A percentile compares a stretch with the other conserved stretches of the same genome.
These are phyloP conservation scores for Fusarium redolens DNA, from an alignment of 2,329 filamentous ascomycete genomes.

Conservation along the genomic window DNA sequence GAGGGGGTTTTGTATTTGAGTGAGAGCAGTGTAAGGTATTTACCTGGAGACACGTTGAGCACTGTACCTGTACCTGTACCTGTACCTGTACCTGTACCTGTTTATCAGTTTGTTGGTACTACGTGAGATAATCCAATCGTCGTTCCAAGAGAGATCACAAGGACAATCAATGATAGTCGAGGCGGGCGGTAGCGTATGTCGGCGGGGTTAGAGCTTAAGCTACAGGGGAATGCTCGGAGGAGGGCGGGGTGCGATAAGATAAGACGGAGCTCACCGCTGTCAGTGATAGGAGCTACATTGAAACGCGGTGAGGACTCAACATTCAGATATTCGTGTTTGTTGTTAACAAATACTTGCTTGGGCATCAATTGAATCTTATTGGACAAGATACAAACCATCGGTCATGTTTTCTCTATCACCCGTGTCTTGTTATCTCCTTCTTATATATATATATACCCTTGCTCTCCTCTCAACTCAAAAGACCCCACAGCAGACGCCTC, in stretches of 20 bases:
- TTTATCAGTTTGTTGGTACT: slow-evolving; percentile 32
- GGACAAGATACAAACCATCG: neutral
- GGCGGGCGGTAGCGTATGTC: slow-evolving; percentile 15
- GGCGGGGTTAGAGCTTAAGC: slow-evolving; percentile 37
- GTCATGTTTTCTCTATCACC: slow-evolving; percentile 3
- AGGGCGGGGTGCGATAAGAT: slow-evolving; percentile 46
- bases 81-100: neutral
- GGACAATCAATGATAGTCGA: slow-evolving; percentile 7
- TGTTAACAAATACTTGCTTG: slow-evolving; percentile 7
- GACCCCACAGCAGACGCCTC: slow-evolving; percentile 18
- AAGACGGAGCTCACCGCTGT: slow-evolving; percentile 46
- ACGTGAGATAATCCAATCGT: slow-evolving; percentile 23
- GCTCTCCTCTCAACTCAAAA: neutral
- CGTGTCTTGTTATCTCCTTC: slow-evolving; percentile 16
- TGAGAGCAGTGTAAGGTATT: slow-evolving; percentile 9
- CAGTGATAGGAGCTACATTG: slow-evolving; percentile 9
- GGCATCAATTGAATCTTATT: slow-evolving; percentile 20
- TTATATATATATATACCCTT: neutral
- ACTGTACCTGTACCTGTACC: neutral
- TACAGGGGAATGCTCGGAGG: slow-evolving; percentile 33
- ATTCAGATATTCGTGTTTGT: neutral
- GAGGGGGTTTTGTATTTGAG: slow-evolving; percentile 33
- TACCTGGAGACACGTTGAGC: slow-evolving; percentile 18
- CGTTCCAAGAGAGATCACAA: slow-evolving; percentile 35
- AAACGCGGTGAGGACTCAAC: slow-evolving; percentile 35